Conservation (phyloP, 768 basidiomycete genomes). For the Hebeloma cylindrosporum region DNA sequence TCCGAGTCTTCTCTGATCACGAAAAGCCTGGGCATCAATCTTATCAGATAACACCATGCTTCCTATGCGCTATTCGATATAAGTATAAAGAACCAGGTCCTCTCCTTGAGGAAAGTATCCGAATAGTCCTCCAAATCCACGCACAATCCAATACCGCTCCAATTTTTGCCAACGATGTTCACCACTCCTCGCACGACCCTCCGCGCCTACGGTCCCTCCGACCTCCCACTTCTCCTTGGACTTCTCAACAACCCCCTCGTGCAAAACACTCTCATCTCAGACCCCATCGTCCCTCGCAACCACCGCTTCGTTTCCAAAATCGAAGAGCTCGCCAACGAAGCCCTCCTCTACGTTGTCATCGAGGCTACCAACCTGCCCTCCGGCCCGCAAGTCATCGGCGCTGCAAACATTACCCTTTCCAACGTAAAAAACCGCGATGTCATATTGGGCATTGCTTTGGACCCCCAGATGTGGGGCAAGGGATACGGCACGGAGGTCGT, state of each 20-base stretch:
- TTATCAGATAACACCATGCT: conserved; percentile 13
- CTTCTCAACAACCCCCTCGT: conserved; percentile 25
- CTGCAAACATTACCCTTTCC: conserved; percentile 13
- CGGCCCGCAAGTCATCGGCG: conserved; percentile 21
- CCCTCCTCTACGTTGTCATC: conserved; percentile 21
- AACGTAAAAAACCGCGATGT: conserved; percentile 27
- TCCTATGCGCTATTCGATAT: no score
- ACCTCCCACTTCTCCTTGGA: conserved; percentile 19
- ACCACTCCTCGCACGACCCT: conserved; percentile 25
- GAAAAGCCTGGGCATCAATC: conserved; percentile 11
- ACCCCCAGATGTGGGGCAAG: conserved; percentile 23
- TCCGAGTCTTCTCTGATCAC: background rate
- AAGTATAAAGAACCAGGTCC: no score
- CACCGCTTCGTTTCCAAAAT: conserved; percentile 14
- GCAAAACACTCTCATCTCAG: conserved; percentile 16
- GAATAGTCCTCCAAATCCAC: background rate
- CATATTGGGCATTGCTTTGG: conserved; percentile 23
- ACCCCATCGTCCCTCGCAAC: conserved; percentile 22
- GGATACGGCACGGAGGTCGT: conserved; percentile 23
- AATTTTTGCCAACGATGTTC: conserved; percentile 15
- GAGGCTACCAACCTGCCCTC: conserved; percentile 18
- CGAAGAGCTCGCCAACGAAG: conserved; percentile 18
- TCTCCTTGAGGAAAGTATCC: no score
- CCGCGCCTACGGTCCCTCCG: conserved; percentile 20
- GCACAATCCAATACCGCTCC: background rate